Evolutionary conservation across 768 basidiomycete species (phyloP).

Genomic region (Lentinula lateritia): DNA sequence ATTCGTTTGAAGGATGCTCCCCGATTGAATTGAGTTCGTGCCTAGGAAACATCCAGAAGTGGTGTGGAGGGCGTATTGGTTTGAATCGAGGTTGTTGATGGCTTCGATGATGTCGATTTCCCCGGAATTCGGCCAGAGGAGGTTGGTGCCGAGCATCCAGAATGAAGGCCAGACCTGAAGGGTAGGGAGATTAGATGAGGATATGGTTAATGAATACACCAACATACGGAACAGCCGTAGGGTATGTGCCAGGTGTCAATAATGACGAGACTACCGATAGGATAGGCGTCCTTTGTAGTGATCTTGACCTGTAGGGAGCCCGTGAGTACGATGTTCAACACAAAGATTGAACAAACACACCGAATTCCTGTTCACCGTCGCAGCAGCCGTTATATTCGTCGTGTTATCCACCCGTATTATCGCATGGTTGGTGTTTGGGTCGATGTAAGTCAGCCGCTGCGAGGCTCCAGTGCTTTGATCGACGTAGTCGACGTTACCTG

Average conservation of each 20-base stretch:
- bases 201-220: constrained; percentile 6
- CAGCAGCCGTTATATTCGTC: constrained; percentile 39
- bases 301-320: constrained; percentile 30
- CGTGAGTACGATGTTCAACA: not conserved
- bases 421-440: constrained; percentile 43
- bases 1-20: constrained; percentile 21
- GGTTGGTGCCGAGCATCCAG: constrained; percentile 35
- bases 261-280: constrained; percentile 35
- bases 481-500: constrained; percentile 12
- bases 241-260: constrained; percentile 42
- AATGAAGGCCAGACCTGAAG: constrained; percentile 40
- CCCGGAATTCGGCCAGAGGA: constrained; percentile 35
- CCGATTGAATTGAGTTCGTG: constrained; percentile 22
- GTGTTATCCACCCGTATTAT: constrained; percentile 73
- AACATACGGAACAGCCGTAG: constrained; percentile 49
- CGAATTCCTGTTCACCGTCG: constrained; percentile 46
- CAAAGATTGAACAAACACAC: constrained; percentile 28
- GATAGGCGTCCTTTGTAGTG: constrained; percentile 34
- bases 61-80: constrained; percentile 58
- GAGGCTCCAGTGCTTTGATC: constrained; percentile 15
- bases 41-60: constrained; percentile 29
- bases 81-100: constrained; percentile 44
- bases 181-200: no score
- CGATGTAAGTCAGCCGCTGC: constrained; percentile 48
- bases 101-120: constrained; percentile 55